A percentile compares a stretch with the other conserved stretches of the same genome.
These are phyloP conservation scores for Kuraishia molischiana DNA, from an alignment of 805 yeast species.

Conservation along the genomic window DNA sequence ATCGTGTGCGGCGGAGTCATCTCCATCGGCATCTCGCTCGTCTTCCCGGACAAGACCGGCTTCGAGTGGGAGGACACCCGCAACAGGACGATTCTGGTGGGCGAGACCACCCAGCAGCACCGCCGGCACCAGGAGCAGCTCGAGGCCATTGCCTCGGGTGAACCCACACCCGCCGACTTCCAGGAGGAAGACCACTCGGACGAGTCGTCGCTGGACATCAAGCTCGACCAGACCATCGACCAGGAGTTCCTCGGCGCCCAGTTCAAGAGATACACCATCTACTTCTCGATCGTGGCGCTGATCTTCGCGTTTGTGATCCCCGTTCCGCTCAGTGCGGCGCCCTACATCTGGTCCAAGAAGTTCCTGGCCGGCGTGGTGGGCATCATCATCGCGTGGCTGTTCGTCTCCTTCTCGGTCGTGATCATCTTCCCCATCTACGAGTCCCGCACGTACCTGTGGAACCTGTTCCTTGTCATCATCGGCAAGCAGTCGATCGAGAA, in stretches of 20 bases:
- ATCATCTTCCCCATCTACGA: conserved; percentile 3
- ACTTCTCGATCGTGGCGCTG: conserved; percentile 13
- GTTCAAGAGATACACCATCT: conserved; percentile 18
- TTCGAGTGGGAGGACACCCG: conserved; percentile 27
- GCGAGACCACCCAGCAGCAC: conserved; percentile 1
- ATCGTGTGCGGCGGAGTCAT: conserved; percentile 26
- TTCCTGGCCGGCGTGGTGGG: conserved; percentile 22
- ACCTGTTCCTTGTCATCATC: background rate
- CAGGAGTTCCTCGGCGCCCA: conserved; percentile 15
- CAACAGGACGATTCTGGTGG: conserved; percentile 20
- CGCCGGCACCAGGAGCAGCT: background rate
- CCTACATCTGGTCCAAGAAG: conserved; percentile 21
- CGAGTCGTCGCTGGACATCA: background rate
- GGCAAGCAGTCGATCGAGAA: background rate
- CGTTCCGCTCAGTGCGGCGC: conserved; percentile 22
- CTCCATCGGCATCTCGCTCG: conserved; percentile 19
- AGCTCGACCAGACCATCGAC: conserved; percentile 1
- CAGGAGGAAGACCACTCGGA: background rate
- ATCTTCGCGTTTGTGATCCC: conserved; percentile 22
- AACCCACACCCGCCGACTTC: background rate
- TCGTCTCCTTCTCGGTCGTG: conserved; percentile 10
- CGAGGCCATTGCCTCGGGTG: conserved; percentile 2
- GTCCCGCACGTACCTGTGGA: conserved; percentile 1
- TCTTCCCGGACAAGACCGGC: conserved; percentile 24
- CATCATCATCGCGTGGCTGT: conserved; percentile 24